Evolutionary conservation across 768 basidiomycete genomes (phyloP).

Genomic region (Lepiota venenata): DNA sequence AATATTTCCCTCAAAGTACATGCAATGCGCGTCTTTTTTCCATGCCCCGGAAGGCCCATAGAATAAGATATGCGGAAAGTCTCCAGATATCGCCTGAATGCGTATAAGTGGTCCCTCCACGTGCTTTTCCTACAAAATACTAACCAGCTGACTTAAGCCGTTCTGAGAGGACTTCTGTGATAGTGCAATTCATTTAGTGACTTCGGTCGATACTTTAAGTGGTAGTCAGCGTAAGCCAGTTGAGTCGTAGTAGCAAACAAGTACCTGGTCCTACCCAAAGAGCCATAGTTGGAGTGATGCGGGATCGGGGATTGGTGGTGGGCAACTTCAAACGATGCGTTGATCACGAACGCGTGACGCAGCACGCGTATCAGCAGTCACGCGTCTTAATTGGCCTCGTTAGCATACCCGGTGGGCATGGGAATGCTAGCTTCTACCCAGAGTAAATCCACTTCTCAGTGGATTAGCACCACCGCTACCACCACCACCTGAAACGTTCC

Average conservation of each 20-base stretch:
- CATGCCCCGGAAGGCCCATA: constrained; percentile 96
- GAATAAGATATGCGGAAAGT: constrained; percentile 97
- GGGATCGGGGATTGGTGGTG: background rate
- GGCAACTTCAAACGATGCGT: background rate
- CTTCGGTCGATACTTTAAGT: constrained; percentile 76
- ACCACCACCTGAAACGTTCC: too few relatives aligned
- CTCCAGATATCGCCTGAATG: constrained; percentile 75
- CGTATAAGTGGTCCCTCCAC: background rate
- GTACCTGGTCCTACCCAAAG: constrained; percentile 68
- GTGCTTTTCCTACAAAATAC: background rate
- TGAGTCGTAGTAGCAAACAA: constrained; percentile 8
- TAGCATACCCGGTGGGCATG: background rate
- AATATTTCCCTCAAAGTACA: constrained; percentile 87
- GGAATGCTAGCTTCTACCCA: background rate
- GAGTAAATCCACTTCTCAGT: too few relatives aligned
- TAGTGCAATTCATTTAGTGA: constrained; percentile 86
- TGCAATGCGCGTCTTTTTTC: constrained; percentile 96
- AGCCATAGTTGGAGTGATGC: constrained; percentile 39
- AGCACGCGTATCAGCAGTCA: constrained; percentile 4
- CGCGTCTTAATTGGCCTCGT: constrained; percentile 12
- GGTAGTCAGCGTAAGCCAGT: constrained; percentile 2
- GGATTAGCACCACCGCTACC: too few relatives aligned
- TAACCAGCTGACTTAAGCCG: constrained; percentile 77
- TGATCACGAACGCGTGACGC: constrained; percentile 19
- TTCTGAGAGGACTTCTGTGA: constrained; percentile 73